Conservation (phyloP, 495 filamentous ascomycete genomes). For the Aspergillus panamensis region DNA sequence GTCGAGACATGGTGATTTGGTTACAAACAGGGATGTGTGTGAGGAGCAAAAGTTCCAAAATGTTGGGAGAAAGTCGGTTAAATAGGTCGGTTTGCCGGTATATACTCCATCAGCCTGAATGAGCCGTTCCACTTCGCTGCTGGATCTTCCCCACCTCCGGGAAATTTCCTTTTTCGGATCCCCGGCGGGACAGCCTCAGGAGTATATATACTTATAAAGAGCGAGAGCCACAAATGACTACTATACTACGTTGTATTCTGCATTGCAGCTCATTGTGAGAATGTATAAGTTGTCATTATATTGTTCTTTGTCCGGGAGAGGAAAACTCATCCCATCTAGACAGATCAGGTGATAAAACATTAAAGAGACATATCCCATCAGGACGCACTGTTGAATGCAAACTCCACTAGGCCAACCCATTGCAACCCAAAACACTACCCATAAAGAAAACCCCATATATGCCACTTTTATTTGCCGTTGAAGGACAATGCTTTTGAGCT, state of each 20-base stretch:
- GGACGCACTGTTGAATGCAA: constrained; percentile 50
- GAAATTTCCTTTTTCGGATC: constrained; percentile 19
- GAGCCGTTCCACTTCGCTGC: constrained; percentile 3
- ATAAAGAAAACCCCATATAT: constrained; percentile 37
- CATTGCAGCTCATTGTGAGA: too few relatives aligned
- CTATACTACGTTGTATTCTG: not conserved
- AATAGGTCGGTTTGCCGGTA: constrained; percentile 12
- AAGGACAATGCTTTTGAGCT: constrained; percentile 58
- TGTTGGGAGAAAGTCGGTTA: constrained; percentile 9
- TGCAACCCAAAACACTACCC: constrained; percentile 33
- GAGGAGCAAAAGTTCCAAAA: constrained; percentile 2
- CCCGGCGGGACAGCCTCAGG: not conserved
- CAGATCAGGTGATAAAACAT: constrained; percentile 21
- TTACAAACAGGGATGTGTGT: constrained; percentile 7
- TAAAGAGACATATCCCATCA: constrained; percentile 29
- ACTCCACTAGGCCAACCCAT: constrained; percentile 40
- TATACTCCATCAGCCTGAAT: not conserved
- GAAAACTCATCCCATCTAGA: constrained; percentile 2
- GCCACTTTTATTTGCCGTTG: constrained; percentile 59
- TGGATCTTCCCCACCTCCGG: constrained; percentile 13
- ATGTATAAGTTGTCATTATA: not conserved
- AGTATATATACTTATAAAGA: not conserved
- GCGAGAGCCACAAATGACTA: not conserved
- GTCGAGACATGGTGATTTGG: constrained; percentile 26
- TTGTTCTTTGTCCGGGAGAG: not conserved